Conservation (phyloP, 2,329 filamentous ascomycete species). For the Cryphonectria carpinicola region DNA sequence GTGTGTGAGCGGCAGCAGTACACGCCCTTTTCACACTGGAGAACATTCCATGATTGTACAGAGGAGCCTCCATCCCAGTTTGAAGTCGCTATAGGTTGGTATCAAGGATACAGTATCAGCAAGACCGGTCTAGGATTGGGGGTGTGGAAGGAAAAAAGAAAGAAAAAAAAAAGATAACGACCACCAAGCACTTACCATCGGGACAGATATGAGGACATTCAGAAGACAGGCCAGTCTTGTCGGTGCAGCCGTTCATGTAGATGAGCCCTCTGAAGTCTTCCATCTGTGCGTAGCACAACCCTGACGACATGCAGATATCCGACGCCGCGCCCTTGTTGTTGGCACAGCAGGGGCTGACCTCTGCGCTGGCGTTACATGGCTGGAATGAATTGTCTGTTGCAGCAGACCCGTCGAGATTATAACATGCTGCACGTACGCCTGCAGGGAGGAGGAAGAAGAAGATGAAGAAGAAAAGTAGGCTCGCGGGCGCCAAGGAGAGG, state of each 20-base stretch:
- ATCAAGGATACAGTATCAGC: neutral
- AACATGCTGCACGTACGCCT: constrained; percentile 22
- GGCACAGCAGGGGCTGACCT: constrained; percentile 32
- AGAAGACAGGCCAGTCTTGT: constrained; percentile 26
- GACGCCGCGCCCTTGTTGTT: constrained; percentile 27
- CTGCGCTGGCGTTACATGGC: constrained; percentile 31
- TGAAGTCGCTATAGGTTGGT: constrained; percentile 14
- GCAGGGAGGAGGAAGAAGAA: neutral
- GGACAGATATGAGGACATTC: constrained; percentile 31
- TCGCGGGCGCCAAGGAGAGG: neutral
- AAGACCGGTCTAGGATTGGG: neutral
- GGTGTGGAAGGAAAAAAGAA: neutral
- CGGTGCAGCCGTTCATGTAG: constrained; percentile 33
- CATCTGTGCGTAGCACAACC: constrained; percentile 32
- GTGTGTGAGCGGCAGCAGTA: constrained; percentile 31
- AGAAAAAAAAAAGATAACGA: no score
- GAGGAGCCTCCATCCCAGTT: constrained; percentile 24
- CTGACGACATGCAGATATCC: constrained; percentile 33
- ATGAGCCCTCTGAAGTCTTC: constrained; percentile 28
- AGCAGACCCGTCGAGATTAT: constrained; percentile 26
- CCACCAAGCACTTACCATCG: constrained; percentile 20
- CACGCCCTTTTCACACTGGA: constrained; percentile 29
- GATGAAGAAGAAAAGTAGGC: neutral
- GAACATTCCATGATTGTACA: constrained; percentile 25
- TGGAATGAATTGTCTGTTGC: neutral